Evolutionary conservation across 495 filamentous ascomycete species (phyloP), one percentile per base, ranked within the genome.

Genomic region (Penicillium bialowiezense): DNA sequence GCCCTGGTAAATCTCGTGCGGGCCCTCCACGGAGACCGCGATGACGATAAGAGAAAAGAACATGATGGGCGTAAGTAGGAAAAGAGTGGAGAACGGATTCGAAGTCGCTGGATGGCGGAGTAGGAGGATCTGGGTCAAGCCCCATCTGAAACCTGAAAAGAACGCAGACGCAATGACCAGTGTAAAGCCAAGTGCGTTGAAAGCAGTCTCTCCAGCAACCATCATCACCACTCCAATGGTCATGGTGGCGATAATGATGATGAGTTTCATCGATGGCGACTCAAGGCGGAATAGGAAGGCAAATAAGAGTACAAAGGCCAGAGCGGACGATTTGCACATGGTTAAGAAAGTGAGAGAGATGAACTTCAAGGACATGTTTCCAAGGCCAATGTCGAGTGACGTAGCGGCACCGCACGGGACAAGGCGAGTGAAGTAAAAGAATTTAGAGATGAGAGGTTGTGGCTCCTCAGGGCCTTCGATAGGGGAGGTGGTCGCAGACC

Each of bases 271-370:
- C 0, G 91, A 96, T 0, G 89, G 89, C 5, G 79, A 78, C 68
- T 99, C 95, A 23, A 99, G 84, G 29, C 86, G 85, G 76, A 99
- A 97, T 41, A 95, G 59, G 64, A 99, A 95, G 49, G 95, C 95
- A 69, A 99, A 99, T 46, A 95, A 58, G 7, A 99, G 85, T 38
- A 99, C 93, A 60, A 99, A 97, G 31, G 87, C 91, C 14, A 97
- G 80, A 28, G 90, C 87, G 17, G 91, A 96, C 3, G 93, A 97
- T 82, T 99, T 99, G 70, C 93, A 97, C 95, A 99, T 99, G 47
- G 92, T 99, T 62, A 95, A 93, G 60, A 99, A 99, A 5, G 95
- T 95, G 46, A 99, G 82, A 43, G 88, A 88, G 53, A 99, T 97
- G 68, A 95, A 97, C 60, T 90, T 90, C 54, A 99, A 71, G 32